Percentiles rank a stretch among this genome's conserved stretches.
These are phyloP conservation scores for barrel medic (Medicago truncatula) DNA, from an alignment of 306 rosid species.

Conservation along the genomic window DNA sequence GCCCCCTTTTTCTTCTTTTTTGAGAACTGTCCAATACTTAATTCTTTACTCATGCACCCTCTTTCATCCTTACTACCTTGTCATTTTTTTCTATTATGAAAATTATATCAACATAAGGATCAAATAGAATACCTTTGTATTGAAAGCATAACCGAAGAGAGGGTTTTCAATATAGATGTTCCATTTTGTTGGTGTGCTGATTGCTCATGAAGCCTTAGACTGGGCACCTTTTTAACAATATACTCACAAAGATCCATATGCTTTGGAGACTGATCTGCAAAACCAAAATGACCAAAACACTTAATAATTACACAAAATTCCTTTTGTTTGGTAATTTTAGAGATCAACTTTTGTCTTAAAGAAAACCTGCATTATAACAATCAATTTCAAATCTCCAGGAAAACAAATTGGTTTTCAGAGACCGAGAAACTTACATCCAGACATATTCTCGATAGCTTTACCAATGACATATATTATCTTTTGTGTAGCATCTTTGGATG, in stretches of 20 bases:
- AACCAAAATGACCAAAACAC: constrained; percentile 49
- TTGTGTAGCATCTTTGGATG: constrained; percentile 67
- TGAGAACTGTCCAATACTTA: no score
- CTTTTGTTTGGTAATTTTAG: constrained; percentile 29
- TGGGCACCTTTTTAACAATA: constrained; percentile 73
- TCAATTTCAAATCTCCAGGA: constrained; percentile 13
- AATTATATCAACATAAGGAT: not conserved
- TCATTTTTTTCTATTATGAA: no score
- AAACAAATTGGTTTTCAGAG: constrained; percentile 23
- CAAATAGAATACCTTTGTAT: constrained; percentile 70
- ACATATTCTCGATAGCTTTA: constrained; percentile 66
- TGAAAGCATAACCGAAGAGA: constrained; percentile 73
- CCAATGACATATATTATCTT: constrained; percentile 58
- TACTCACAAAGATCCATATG: constrained; percentile 69
- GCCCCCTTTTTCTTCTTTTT: no score
- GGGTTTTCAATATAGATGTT: constrained; percentile 63
- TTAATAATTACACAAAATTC: constrained; percentile 20
- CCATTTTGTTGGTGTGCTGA: constrained; percentile 60
- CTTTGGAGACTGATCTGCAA: constrained; percentile 73
- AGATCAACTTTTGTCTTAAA: not conserved
- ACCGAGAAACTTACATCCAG: constrained; percentile 73
- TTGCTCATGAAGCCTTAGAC: constrained; percentile 58
- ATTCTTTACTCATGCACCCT: no score
- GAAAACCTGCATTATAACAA: constrained; percentile 3
- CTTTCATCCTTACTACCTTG: no score